These are phyloP conservation scores for Lasiodiplodia sp. DNA, from an alignment of 2,329 filamentous ascomycete species.

Conservation along the genomic window DNA sequence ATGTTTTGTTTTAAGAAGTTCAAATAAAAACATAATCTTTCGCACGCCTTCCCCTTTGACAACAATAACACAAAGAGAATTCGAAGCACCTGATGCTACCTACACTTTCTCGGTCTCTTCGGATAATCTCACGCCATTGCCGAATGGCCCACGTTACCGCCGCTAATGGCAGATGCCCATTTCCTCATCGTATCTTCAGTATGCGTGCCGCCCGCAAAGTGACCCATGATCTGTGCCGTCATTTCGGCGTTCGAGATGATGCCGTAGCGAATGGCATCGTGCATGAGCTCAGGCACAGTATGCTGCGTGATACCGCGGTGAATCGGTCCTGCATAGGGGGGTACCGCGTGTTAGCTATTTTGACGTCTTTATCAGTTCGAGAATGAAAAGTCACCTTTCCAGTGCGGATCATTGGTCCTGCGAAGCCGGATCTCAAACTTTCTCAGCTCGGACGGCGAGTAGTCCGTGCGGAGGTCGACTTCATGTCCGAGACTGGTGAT, in stretches of 20 bases:
- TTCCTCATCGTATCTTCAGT: constrained; percentile 9
- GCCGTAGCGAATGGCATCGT: background rate
- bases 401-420: background rate
- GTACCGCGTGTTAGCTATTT: background rate
- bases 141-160: background rate
- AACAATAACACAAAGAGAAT: too few relatives aligned
- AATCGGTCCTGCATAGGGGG: background rate
- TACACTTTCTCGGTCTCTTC: too few relatives aligned
- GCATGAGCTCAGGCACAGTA: background rate
- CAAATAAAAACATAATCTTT: too few relatives aligned
- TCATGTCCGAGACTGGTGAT: constrained; percentile 2
- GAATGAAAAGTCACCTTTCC: background rate
- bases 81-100: too few relatives aligned
- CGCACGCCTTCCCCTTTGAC: too few relatives aligned
- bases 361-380: too few relatives aligned
- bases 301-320: background rate
- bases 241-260: background rate
- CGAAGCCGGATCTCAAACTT: background rate
- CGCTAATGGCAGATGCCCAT: background rate
- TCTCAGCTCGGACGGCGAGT: background rate
- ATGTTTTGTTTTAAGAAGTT: too few relatives aligned
- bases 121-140: background rate
- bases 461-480: background rate
- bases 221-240: background rate
- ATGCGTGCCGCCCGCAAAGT: background rate